Conservation (phyloP, 768 basidiomycete species). For the Lentinula raphanica region DNA sequence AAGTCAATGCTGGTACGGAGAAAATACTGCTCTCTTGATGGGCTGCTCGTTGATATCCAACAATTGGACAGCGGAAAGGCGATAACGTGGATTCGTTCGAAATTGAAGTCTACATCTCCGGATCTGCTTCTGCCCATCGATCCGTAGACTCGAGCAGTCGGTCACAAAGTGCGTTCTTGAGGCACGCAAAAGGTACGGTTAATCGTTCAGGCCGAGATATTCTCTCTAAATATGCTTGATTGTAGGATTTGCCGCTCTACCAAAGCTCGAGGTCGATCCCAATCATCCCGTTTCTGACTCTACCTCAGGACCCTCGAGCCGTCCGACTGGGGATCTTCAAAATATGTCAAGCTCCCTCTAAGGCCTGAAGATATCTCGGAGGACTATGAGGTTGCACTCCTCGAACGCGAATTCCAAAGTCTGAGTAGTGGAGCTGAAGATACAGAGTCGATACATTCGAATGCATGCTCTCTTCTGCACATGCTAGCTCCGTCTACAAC, state of each 20-base stretch:
- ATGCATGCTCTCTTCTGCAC: neutral
- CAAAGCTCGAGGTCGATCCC: conserved; percentile 44
- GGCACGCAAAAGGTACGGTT: conserved; percentile 74
- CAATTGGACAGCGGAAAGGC: neutral
- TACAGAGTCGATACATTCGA: neutral
- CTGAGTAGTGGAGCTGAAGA: conserved; percentile 15
- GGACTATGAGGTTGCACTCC: conserved; percentile 48
- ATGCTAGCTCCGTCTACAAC: neutral
- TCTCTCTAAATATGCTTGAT: conserved; percentile 5
- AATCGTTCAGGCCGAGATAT: neutral
- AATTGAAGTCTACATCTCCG: conserved; percentile 70
- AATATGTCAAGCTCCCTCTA: conserved; percentile 45
- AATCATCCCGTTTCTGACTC: neutral
- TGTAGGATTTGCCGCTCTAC: conserved; percentile 68
- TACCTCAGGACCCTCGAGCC: conserved; percentile 17
- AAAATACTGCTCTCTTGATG: conserved; percentile 64
- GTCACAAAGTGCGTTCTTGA: conserved; percentile 71
- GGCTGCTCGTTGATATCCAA: conserved; percentile 43
- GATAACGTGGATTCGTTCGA: conserved; percentile 49
- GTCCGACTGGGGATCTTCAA: conserved; percentile 47
- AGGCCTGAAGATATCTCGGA: conserved; percentile 56
- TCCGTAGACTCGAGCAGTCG: conserved; percentile 59
- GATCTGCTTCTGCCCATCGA: conserved; percentile 62
- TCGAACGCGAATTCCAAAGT: conserved; percentile 48
- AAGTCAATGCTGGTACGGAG: conserved; percentile 23